Evolutionary conservation across 2,329 filamentous ascomycete species (phyloP), one percentile per base, ranked within the genome.

Genomic region (Aspergillus ibericus): DNA sequence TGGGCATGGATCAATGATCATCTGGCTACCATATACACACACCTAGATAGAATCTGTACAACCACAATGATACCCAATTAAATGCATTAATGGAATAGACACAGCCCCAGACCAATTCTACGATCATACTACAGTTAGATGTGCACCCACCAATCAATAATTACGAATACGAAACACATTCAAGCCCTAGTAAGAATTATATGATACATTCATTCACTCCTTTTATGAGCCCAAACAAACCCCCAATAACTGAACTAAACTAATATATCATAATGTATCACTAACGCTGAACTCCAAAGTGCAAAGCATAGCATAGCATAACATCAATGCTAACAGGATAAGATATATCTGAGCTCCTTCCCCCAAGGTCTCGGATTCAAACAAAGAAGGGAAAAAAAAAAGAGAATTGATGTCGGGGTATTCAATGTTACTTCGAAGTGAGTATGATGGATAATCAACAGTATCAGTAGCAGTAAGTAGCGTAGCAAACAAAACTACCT

Each of bases 1-100:
- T 93, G 51, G 75, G 75, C 1, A 70, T 73, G 64, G 74, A 77
- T 55, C 59, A 66, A 48, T 76, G 62, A 68, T 22, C 18, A 9
- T 1, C 46, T 10, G 8, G 16, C 50, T n/a, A 29, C n/a, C 22
- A 38, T 3, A 15, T 20, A 12, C 15, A 22, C 13, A 35, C 32
- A 25, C 10, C 7, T 35, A 20, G 35, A 34, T 38, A 16, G 34
- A 48, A 36, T 16, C 42, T 29, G 38, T 50, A 48, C 40, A 56
- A 27, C 29, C 29, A 18, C 35, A 59, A 59, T 55, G 52, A 55
- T 55, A 55, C 52, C 58, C 55, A 54, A 20, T 10, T 42, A 44
- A 27, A 32, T 38, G 29, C 20, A 29, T 54, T 48, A 50, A 22
- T 49, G 25, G 25, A 47, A 47, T 16, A n/a, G 25, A 48, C 16